Evolutionary conservation across 192 early-diverging fungal genomes (phyloP).

Genomic region (Funneliformis geosporum): DNA sequence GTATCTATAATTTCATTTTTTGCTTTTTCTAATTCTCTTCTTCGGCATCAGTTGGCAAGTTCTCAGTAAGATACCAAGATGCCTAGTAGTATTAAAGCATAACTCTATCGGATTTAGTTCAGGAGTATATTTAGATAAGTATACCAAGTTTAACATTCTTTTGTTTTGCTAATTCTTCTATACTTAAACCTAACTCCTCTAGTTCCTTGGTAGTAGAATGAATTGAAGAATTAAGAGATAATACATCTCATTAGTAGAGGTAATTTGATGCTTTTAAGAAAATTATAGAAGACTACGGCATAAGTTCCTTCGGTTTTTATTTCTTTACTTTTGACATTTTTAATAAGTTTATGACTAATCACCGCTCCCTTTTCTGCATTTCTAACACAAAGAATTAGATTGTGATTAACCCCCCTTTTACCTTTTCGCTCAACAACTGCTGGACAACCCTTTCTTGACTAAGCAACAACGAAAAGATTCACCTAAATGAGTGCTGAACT

Average conservation of each 20-base stretch:
- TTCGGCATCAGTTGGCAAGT: no score
- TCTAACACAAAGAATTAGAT: neutral
- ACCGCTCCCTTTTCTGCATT: neutral
- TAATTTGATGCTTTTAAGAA: neutral
- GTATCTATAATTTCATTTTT: neutral
- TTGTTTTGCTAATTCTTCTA: neutral
- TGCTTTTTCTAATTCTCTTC: neutral
- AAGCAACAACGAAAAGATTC: neutral
- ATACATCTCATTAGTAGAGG: neutral
- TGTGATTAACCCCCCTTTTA: neutral
- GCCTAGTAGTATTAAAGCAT: neutral
- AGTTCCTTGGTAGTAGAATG: neutral
- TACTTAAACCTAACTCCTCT: neutral
- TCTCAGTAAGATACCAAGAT: neutral
- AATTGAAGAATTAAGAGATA: slow-evolving; percentile 10
- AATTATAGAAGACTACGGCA: slow-evolving; percentile 8
- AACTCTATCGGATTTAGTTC: slow-evolving; percentile 2
- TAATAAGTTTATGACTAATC: slow-evolving; percentile 1
- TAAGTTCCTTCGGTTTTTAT: neutral
- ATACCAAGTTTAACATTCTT: neutral
- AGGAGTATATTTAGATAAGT: neutral
- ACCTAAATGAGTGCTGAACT: neutral
- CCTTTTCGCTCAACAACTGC: neutral
- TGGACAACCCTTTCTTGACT: neutral
- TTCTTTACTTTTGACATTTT: no score